Base-by-base conservation (phyloP, 805 yeast species). In the Maudiozyma turicensis region DNA sequence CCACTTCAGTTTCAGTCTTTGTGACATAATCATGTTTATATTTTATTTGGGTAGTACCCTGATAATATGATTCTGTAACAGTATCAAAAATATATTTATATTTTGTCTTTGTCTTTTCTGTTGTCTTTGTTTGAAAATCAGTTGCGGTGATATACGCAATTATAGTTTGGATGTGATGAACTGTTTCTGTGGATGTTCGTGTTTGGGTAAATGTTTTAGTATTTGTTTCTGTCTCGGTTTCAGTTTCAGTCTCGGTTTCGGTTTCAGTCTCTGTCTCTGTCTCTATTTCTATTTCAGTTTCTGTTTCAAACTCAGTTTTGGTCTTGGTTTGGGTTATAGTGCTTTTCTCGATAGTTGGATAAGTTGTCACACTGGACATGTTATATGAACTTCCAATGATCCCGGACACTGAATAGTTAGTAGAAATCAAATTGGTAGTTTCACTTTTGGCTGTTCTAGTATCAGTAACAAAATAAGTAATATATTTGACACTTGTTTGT, bases 81-180 rank as follows among this genome's bases (percentile, higher is more conserved):
- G 69, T 66, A 26, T 53, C 46, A 40, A 58, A 57, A 9, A 63
- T 60, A 34, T 63, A 61, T 34, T 62, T 64, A 30, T 49, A 46
- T 45, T 61, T 65, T 4, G 66, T 59, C n/a, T 52, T 49, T 1
- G 64, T 62, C 28, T 50, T 54, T 37, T 38, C 49, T 11, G 40
- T 44, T 8, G 47, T 44, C 8, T 51, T 44, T 5, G 61, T 58
- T 26, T 57, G 44, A 11, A 44, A 43, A 29, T 52, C 56, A 5
- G 60, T 59, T 14, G 30, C 28, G 9, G 49, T 46, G 15, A 38
- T 39, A 47, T 35, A 43, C 40, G 45, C n/a, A 8, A 28, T 38
- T 10, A 14, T 30, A 6, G 42, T 46, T 13, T 45, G 61, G 29
- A 51, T 52, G 31, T 58, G 55, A 20, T 55, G 47, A 32, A 55